These are phyloP conservation scores for Stemphylium vesicarium DNA, from an alignment of 2,329 filamentous ascomycete species.

Conservation along the genomic window DNA sequence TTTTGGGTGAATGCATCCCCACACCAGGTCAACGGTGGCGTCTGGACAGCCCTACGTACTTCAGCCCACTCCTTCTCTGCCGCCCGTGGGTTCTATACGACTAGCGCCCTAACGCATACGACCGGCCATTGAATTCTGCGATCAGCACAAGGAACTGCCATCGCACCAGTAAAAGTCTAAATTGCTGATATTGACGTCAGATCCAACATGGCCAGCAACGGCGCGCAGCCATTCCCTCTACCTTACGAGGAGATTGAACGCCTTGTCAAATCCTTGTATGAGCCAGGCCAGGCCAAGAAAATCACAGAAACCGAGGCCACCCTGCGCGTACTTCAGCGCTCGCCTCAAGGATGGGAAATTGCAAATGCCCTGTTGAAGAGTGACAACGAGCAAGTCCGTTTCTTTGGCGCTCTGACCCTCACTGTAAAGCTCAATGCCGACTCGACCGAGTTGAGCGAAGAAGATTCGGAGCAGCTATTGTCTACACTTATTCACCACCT, in stretches of 20 bases:
- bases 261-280: slow-evolving; percentile 60
- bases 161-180: background rate
- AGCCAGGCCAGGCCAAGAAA: slow-evolving; percentile 54
- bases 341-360: slow-evolving; percentile 82
- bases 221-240: slow-evolving; percentile 32
- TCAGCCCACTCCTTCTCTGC: background rate
- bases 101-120: background rate
- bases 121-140: background rate
- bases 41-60: background rate
- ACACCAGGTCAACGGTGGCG: background rate
- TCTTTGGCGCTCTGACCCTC: slow-evolving; percentile 91
- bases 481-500: slow-evolving; percentile 47
- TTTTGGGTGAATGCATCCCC: slow-evolving; percentile 5
- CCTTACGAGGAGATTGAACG: slow-evolving; percentile 46
- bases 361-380: slow-evolving; percentile 76
- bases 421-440: slow-evolving; percentile 95
- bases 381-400: slow-evolving; percentile 77
- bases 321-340: slow-evolving; percentile 79
- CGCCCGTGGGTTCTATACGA: background rate
- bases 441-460: slow-evolving; percentile 57
- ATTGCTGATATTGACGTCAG: background rate
- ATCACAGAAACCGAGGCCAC: slow-evolving; percentile 69
- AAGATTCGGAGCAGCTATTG: slow-evolving; percentile 45
- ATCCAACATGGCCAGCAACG: slow-evolving; percentile 30
- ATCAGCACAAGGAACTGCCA: background rate